Conservation (phyloP, 106 monocot genomes). For the Narthecium ossifragum region DNA sequence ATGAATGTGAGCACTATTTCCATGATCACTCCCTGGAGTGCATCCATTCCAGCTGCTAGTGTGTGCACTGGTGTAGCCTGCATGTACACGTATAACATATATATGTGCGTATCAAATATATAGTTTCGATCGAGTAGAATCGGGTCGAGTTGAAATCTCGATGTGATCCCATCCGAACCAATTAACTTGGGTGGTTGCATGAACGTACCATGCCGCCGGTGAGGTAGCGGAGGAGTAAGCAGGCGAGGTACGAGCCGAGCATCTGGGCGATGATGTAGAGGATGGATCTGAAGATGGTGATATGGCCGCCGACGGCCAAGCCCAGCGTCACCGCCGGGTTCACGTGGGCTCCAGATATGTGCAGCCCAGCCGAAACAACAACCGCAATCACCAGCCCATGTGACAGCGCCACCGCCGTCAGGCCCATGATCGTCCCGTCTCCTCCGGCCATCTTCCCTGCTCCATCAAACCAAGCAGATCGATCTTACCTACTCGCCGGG, state of each 20-base stretch:
- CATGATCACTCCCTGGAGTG: slow-evolving; percentile 55
- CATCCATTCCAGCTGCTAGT: slow-evolving; percentile 40
- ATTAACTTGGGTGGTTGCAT: too few relatives aligned
- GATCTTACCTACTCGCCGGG: not conserved
- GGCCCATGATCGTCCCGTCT: slow-evolving; percentile 45
- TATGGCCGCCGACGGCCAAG: slow-evolving; percentile 63
- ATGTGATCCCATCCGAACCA: too few relatives aligned
- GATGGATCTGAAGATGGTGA: slow-evolving; percentile 55
- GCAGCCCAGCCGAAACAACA: slow-evolving; percentile 66
- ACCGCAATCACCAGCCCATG: slow-evolving; percentile 68
- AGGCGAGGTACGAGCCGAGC: slow-evolving; percentile 54
- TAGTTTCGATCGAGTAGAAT: too few relatives aligned
- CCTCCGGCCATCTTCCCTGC: slow-evolving; percentile 44
- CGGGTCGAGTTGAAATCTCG: too few relatives aligned
- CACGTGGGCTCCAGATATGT: slow-evolving; percentile 80
- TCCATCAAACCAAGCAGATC: not conserved
- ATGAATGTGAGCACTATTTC: slow-evolving; percentile 89
- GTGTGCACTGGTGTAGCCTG: slow-evolving; percentile 65
- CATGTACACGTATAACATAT: not conserved
- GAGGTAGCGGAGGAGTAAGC: slow-evolving; percentile 69
- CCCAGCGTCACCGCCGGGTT: slow-evolving; percentile 84
- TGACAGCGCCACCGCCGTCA: slow-evolving; percentile 66
- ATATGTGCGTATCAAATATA: not conserved
- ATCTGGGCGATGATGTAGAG: slow-evolving; percentile 70
- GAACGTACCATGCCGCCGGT: slow-evolving; percentile 53